These are phyloP conservation scores for Proliferodiscus dingleyae DNA, from an alignment of 2,329 filamentous ascomycete species.

Conservation along the genomic window DNA sequence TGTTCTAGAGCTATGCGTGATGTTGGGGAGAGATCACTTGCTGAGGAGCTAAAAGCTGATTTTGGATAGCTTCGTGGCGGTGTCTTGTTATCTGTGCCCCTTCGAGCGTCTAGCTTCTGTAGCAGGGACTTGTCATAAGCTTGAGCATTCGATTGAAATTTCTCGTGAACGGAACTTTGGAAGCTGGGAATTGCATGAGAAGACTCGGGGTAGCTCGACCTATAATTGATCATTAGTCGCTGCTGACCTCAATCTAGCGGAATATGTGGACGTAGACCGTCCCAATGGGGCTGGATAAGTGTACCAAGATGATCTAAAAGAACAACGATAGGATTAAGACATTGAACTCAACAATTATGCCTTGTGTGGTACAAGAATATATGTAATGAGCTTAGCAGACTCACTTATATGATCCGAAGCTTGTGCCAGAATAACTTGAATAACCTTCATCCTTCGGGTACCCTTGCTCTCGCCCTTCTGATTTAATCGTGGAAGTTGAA, in stretches of 20 bases:
- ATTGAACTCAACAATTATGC: no score
- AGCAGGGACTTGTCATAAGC: slow-evolving; percentile 36
- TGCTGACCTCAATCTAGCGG: not conserved
- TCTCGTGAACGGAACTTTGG: slow-evolving; percentile 32
- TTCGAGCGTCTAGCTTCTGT: slow-evolving; percentile 31
- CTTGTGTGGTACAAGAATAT: no score
- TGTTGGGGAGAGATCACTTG: slow-evolving; percentile 31
- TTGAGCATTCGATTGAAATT: slow-evolving; percentile 31
- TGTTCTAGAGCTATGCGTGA: slow-evolving; percentile 29
- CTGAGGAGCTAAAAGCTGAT: slow-evolving; percentile 28
- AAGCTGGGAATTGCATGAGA: slow-evolving; percentile 23
- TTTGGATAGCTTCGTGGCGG: slow-evolving; percentile 28
- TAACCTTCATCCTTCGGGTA: slow-evolving; percentile 34
- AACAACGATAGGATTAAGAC: no score
- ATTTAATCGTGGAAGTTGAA: slow-evolving; percentile 38
- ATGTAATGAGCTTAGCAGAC: slow-evolving; percentile 10
- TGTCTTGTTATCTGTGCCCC: slow-evolving; percentile 29
- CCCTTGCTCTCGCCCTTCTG: slow-evolving; percentile 30
- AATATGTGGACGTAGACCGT: no score
- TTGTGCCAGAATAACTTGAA: slow-evolving; percentile 32
- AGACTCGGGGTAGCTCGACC: slow-evolving; percentile 24
- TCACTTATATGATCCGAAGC: slow-evolving; percentile 29
- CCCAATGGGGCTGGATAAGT: no score
- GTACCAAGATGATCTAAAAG: no score
- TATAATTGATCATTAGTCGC: slow-evolving; percentile 6